Base-by-base conservation (phyloP, 495 filamentous ascomycete genomes). In the Glonium stellatum region DNA sequence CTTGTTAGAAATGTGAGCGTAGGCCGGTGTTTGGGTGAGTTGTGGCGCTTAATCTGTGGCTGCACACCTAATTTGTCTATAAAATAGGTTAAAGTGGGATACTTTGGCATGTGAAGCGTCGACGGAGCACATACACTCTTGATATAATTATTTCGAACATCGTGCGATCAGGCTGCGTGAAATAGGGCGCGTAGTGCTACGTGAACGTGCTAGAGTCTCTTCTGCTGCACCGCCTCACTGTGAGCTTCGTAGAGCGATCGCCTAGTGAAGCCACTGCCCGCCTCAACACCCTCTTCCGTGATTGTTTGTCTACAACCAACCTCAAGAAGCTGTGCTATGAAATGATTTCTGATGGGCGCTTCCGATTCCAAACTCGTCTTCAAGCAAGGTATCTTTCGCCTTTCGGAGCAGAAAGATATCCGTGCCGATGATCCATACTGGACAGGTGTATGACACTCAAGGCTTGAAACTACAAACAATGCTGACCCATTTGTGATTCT, bases 341-440 rank as follows among this genome's bases (percentile, higher is more conserved):
- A 51, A 67, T 67, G 65, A 60, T 58, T 59, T 37, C 58, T 31
- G 36, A 99, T 99, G 93, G 93, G 93, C 72, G 93, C 93, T 69
- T 96, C 93, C 73, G 95, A 99, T 78, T 97, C 92, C 63, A 99
- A 99, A 83, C 86, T 97, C 68, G 89, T 91, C 68, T 97, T 99
- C 83, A 99, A 97, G 76, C 88, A 96, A 74, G 93, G 92, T 72
- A 96, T 99, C 78, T 99, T 99, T 78, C 85, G 87, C 70, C 84
- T 99, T 55, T 95, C 91, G 18, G 92, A 96, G 72, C 85, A 93
- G 71, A 83, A 86, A 65, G 80, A 87, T 66, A 97, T 99, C 67
- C 82, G 91, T 47, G 82, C 89, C 44, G 85, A 92, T 71, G 91
- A 96, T 78, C 79, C 84, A 12, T 97, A 95, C 77, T 99, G 93